phyloP scores from a whole-genome alignment of 768 basidiomycete species.

The Tylopilus sp. region DNA sequence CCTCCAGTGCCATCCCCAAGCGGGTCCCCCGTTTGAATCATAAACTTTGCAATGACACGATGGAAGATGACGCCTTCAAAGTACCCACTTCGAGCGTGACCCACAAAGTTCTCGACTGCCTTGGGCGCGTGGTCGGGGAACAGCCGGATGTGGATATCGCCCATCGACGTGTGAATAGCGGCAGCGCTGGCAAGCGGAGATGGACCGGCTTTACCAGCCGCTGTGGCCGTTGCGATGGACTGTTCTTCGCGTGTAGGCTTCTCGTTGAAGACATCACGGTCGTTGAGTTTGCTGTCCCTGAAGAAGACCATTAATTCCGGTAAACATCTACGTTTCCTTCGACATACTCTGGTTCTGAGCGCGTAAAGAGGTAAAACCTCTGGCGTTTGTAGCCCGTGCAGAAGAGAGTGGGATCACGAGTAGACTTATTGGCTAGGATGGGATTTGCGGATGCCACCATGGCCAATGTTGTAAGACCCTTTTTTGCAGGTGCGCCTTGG shows the following conservation, averaged over 20 bases:
- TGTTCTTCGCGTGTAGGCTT: slow-evolving; percentile 95
- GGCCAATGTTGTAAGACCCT: slow-evolving; percentile 79
- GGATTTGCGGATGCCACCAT: slow-evolving; percentile 98
- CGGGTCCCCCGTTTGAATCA: slow-evolving; percentile 96
- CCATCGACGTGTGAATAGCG: slow-evolving; percentile 92
- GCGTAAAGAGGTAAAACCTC: slow-evolving; percentile 93
- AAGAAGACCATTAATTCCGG: neutral
- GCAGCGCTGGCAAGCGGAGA: slow-evolving; percentile 75
- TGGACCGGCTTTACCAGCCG: slow-evolving; percentile 48
- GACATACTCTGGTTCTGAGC: slow-evolving; percentile 83
- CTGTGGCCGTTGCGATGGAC: slow-evolving; percentile 67
- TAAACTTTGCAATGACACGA: slow-evolving; percentile 97
- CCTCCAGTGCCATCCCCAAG: slow-evolving; percentile 95
- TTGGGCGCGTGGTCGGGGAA: slow-evolving; percentile 94
- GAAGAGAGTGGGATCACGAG: slow-evolving; percentile 87
- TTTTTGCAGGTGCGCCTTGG: slow-evolving; percentile 91
- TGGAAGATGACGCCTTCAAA: slow-evolving; percentile 95
- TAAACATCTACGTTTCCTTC: neutral
- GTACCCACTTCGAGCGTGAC: slow-evolving; percentile 83
- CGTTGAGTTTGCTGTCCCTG: slow-evolving; percentile 82
- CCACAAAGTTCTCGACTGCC: slow-evolving; percentile 97
- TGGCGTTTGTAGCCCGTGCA: slow-evolving; percentile 91
- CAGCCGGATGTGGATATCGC: slow-evolving; percentile 85
- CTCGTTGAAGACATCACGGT: slow-evolving; percentile 98
- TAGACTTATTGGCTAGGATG: slow-evolving; percentile 79